phyloP scores from a whole-genome alignment of 495 filamentous ascomycete species.

The Talaromyces wortmannii region DNA sequence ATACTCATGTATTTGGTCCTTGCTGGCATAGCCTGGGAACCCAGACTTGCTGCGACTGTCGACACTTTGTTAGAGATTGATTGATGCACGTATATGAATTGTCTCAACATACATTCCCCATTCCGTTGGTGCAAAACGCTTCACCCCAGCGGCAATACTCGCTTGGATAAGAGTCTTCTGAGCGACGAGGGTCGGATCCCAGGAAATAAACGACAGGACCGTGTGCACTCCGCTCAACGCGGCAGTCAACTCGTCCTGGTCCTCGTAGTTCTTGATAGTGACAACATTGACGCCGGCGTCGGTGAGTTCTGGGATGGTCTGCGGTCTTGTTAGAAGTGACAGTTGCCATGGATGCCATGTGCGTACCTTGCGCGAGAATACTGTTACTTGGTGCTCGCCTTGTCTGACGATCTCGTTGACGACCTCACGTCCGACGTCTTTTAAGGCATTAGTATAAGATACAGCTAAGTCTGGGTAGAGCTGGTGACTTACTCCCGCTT shows the following conservation, averaged over 20 bases:
- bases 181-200: not conserved
- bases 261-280: not conserved
- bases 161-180: not conserved
- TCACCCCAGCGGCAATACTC: not conserved
- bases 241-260: not conserved
- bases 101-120: not conserved
- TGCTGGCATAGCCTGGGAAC: not conserved
- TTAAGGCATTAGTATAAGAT: not conserved
- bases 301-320: not conserved
- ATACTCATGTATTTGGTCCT: not conserved
- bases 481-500: not conserved
- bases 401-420: not conserved
- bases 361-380: not conserved
- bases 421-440: not conserved
- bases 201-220: not conserved
- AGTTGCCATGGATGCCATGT: not conserved
- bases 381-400: not conserved
- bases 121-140: not conserved
- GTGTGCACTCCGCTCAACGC: not conserved
- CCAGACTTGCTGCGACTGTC: not conserved
- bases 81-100: too few species aligned
- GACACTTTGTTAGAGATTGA: not conserved
- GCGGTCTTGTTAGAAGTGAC: not conserved
- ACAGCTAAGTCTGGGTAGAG: not conserved
- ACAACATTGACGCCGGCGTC: not conserved